Percentiles rank a stretch among this genome's conserved stretches.
phyloP scores from a whole-genome alignment of 2,329 filamentous ascomycete species.

The Aspergillus neotritici region DNA sequence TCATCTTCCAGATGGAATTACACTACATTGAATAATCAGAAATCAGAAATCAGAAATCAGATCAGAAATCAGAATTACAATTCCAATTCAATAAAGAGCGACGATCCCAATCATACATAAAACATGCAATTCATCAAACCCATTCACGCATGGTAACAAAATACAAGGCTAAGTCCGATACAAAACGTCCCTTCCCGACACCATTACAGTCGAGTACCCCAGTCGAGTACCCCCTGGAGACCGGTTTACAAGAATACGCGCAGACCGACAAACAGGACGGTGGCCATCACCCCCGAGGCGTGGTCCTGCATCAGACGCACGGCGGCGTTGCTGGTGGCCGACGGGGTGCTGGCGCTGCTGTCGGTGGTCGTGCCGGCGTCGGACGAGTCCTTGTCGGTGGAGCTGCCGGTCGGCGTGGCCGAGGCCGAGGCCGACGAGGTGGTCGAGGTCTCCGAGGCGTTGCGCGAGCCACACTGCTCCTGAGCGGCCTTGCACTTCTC shows the following conservation, averaged over 20 bases:
- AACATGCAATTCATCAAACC: no score
- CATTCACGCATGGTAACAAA: no score
- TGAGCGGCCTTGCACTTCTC: conserved; percentile 42
- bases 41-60: no score
- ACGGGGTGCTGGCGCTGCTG: conserved; percentile 21
- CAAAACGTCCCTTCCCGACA: no score
- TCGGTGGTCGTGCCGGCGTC: conserved; percentile 22
- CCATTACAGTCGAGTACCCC: no score
- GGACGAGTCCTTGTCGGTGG: conserved; percentile 16
- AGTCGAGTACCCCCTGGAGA: no score
- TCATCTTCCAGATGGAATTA: no score
- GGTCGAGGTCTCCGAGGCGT: conserved; percentile 32
- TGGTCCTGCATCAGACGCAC: conserved; percentile 45
- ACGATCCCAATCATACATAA: no score
- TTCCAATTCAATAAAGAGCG: no score
- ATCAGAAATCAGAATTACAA: no score
- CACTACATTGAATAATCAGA: no score
- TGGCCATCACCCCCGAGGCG: conserved; percentile 48
- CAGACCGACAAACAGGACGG: conserved; percentile 52
- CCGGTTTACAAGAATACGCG: conserved; percentile 51
- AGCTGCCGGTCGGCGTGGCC: conserved; percentile 29
- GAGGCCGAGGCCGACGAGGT: conserved; percentile 24
- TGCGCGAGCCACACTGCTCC: conserved; percentile 49
- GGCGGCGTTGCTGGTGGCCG: conserved; percentile 39
- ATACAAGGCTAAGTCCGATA: no score